These are phyloP conservation scores for Pichia heedii DNA, from an alignment of 805 yeast genomes.

Conservation along the genomic window DNA sequence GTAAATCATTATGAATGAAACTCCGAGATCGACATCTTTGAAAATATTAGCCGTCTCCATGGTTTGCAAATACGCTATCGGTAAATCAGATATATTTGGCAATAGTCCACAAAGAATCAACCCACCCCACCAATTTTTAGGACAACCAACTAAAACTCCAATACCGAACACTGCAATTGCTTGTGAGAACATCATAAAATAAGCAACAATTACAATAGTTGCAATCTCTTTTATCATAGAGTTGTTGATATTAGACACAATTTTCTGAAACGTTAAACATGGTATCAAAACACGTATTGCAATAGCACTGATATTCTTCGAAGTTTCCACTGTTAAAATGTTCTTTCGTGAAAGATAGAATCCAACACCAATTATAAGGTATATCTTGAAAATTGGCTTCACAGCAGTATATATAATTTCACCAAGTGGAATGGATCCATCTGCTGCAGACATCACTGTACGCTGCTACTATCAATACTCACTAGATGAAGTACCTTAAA, in stretches of 20 bases:
- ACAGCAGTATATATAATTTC: slow-evolving; percentile 67
- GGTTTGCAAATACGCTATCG: slow-evolving; percentile 75
- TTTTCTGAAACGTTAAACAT: slow-evolving; percentile 63
- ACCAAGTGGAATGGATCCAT: slow-evolving; percentile 33
- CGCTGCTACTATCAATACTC: background rate
- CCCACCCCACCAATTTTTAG: slow-evolving; percentile 73
- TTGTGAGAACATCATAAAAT: slow-evolving; percentile 31
- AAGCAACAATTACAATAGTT: slow-evolving; percentile 42
- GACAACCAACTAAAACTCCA: slow-evolving; percentile 48
- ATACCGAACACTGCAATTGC: slow-evolving; percentile 16
- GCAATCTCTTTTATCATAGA: slow-evolving; percentile 65
- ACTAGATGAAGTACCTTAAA: background rate
- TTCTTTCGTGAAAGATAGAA: slow-evolving; percentile 52
- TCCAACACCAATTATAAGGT: slow-evolving; percentile 62
- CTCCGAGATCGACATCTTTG: slow-evolving; percentile 57
- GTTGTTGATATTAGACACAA: slow-evolving; percentile 57
- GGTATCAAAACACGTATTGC: slow-evolving; percentile 69
- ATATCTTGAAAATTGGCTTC: slow-evolving; percentile 78
- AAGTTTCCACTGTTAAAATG: slow-evolving; percentile 57
- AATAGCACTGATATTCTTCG: slow-evolving; percentile 60
- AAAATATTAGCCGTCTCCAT: slow-evolving; percentile 56
- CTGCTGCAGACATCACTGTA: background rate
- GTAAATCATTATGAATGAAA: slow-evolving; percentile 79
- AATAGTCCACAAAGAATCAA: slow-evolving; percentile 56
- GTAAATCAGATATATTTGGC: slow-evolving; percentile 75